phyloP scores from a whole-genome alignment of 192 early-diverging fungal genomes.

The Coemansia sp. region DNA sequence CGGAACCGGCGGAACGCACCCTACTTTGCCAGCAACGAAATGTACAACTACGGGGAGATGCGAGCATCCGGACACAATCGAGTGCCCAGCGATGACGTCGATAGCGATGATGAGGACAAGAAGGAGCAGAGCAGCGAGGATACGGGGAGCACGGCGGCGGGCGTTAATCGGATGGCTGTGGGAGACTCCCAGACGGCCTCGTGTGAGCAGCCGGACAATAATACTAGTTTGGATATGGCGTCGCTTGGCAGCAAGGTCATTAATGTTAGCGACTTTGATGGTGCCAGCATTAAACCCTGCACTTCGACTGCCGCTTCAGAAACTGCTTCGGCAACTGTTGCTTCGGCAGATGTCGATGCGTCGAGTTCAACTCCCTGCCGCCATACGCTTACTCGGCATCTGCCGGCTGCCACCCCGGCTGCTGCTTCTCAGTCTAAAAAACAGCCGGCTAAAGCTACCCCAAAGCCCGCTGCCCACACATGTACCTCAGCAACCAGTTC shows the following conservation, averaged over 20 bases:
- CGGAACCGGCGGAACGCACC: slow-evolving; percentile 17
- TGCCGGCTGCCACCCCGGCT: slow-evolving; percentile 6
- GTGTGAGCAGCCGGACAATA: slow-evolving; percentile 12
- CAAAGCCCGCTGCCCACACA: not conserved
- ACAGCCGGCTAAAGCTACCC: not conserved
- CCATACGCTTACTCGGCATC: slow-evolving; percentile 22
- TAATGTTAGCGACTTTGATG: slow-evolving; percentile 31
- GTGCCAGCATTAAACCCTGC: slow-evolving; percentile 15
- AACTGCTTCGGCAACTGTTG: not conserved
- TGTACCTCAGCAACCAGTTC: no score
- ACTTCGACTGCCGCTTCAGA: slow-evolving; percentile 3
- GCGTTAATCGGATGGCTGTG: slow-evolving; percentile 27
- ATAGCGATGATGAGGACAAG: slow-evolving; percentile 17
- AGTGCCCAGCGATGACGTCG: slow-evolving; percentile 18
- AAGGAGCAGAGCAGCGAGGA: slow-evolving; percentile 3
- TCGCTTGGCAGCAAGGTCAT: slow-evolving; percentile 32
- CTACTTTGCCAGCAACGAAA: slow-evolving; percentile 14
- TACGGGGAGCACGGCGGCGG: slow-evolving; percentile 16
- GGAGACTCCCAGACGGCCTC: not conserved
- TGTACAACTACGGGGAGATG: slow-evolving; percentile 13
- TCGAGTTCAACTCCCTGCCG: not conserved
- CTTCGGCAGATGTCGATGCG: not conserved
- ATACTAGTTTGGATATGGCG: slow-evolving; percentile 38
- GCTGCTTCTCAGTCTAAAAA: not conserved
- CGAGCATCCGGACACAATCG: slow-evolving; percentile 27